Evolutionary conservation across 169 alveolate species (phyloP).

Genomic region (Plasmodium knowlesi): DNA sequence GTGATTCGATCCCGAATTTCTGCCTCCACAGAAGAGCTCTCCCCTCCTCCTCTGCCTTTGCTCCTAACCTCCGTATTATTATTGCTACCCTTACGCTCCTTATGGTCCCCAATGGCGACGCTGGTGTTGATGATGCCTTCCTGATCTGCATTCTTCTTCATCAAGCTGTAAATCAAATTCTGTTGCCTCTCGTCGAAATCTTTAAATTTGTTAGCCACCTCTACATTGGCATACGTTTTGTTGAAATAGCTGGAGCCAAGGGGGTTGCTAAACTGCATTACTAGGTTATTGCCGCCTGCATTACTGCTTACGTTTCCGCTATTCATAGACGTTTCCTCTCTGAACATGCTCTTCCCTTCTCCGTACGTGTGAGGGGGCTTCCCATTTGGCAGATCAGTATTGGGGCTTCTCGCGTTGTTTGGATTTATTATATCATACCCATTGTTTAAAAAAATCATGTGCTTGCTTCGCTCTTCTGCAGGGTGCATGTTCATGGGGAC

Average conservation of each 20-base stretch:
- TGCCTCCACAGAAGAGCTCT: background rate
- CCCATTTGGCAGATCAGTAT: background rate
- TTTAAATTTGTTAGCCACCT: background rate
- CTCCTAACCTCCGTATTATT: background rate
- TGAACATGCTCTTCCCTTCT: background rate
- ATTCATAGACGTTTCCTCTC: background rate
- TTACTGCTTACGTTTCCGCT: background rate
- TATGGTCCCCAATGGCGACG: background rate
- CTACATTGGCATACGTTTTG: background rate
- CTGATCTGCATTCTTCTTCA: background rate
- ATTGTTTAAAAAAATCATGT: conserved; percentile 8
- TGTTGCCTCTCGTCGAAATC: conserved; percentile 3
- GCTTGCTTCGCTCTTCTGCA: background rate
- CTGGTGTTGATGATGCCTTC: background rate
- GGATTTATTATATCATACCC: conserved; percentile 1
- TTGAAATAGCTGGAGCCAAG: background rate
- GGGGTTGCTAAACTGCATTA: background rate
- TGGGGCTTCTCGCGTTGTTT: background rate
- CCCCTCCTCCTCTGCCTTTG: background rate
- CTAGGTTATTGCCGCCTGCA: background rate
- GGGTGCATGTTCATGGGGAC: background rate
- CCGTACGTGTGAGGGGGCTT: background rate
- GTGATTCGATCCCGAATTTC: background rate
- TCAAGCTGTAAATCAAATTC: background rate
- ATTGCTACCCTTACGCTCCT: background rate